Evolutionary conservation across 805 yeast genomes (phyloP), one percentile per base, ranked within the genome.

Genomic region (Candida piceae): DNA sequence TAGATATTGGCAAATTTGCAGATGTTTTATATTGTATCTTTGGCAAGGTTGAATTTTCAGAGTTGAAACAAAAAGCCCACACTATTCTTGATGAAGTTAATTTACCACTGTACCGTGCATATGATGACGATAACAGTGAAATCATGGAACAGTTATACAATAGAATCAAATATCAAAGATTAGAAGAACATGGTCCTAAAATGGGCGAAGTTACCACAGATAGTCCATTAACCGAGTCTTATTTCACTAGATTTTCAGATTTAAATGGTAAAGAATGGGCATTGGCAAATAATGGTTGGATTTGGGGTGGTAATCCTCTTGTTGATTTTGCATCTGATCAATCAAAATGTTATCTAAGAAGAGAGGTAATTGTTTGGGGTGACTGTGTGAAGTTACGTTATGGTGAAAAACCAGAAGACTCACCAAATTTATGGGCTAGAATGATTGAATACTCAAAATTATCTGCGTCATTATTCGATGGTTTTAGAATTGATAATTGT

Each of bases 361-460:
- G 98, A 55, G 96, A 90, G 59, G 95, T 90, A 10, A 88, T 90
- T 48, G 85, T 90, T 18, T 90, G 98, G 98, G 93, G 96, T 3
- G 98, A 90, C 57, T 90, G 98, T 67, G 89, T 90, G 38, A 90
- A 90, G 58, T 67, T 90, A 45, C 72, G 98, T 41, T 90, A 88
- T 57, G 98, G 97, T 4, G 43, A 63, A 0, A 64, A 69, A 4
- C 85, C 84, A 1, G 74, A 78, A 39, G 97, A 90, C 55, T 86
- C 96, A 0, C 97, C 97, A 1, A 76, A 75, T 52, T 62, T 90
- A 28, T 90, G 98, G 98, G 67, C 79, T 16, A 73, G 90, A 53
- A 90, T 90, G 95, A 73, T 78, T 20, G 67, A 78, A 41, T 90
- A 90, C 53, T 74, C 89, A 7, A 70, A 76, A 51, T 52, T 72